A percentile compares a stretch with the other conserved stretches of the same genome.
Conservation (phyloP, 345 rosid species). For the Gossypium stocksii region DNA sequence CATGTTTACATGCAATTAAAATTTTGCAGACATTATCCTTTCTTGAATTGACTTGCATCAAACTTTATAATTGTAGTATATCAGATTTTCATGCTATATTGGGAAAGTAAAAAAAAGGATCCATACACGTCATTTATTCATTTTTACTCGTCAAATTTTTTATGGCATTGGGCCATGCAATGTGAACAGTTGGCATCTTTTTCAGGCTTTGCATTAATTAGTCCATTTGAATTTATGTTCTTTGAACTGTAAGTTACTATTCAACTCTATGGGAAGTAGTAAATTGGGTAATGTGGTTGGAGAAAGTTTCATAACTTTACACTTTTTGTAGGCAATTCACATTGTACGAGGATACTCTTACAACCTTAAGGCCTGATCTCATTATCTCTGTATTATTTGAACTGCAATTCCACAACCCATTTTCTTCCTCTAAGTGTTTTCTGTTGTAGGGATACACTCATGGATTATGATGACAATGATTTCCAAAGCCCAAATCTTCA, state of each 20-base stretch:
- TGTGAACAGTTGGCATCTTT: neutral
- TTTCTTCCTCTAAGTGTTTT: neutral
- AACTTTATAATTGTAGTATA: neutral
- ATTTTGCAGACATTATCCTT: neutral
- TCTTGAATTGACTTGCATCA: neutral
- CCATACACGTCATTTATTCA: too few relatives aligned
- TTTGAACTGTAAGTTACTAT: neutral
- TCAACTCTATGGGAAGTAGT: neutral
- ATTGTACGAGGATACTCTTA: conserved; percentile 5
- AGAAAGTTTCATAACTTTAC: neutral
- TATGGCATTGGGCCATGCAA: neutral
- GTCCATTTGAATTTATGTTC: neutral
- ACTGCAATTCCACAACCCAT: neutral
- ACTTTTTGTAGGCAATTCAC: neutral
- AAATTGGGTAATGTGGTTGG: neutral
- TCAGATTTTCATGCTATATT: neutral
- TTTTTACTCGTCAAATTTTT: too few relatives aligned
- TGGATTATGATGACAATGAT: conserved; percentile 99
- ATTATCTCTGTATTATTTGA: conserved; percentile 9
- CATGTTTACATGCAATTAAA: neutral
- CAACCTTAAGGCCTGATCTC: conserved; percentile 4
- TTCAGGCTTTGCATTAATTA: neutral
- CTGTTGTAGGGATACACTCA: conserved; percentile 66
- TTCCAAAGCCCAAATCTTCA: conserved; percentile 90
- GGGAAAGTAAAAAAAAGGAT: neutral